phyloP scores from a whole-genome alignment of 2,329 filamentous ascomycete species.

The Helotiales sp. region DNA sequence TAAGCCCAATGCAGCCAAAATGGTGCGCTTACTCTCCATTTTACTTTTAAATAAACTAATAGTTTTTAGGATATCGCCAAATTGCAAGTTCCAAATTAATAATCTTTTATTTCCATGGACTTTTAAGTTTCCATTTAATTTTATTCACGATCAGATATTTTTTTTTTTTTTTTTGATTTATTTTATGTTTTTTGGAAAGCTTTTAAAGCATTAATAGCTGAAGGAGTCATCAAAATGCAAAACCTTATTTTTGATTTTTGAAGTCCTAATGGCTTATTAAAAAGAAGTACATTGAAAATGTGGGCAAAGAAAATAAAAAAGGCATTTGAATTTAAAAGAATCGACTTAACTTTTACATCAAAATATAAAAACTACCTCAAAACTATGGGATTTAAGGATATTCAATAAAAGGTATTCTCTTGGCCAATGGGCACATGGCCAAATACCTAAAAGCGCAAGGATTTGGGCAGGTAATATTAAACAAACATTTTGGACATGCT shows the following conservation, averaged over 20 bases:
- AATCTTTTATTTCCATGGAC: conserved; percentile 3
- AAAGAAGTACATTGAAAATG: neutral
- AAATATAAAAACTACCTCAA: neutral
- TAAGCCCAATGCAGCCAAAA: neutral
- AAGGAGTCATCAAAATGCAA: conserved; percentile 4
- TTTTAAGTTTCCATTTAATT: conserved; percentile 2
- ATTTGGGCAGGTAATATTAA: neutral
- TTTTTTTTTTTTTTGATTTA: neutral
- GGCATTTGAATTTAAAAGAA: neutral
- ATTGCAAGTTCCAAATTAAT: neutral
- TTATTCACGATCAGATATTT: conserved; percentile 5
- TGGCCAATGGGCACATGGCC: too few relatives aligned
- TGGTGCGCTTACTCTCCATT: neutral
- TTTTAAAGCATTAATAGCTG: neutral
- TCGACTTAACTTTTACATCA: conserved; percentile 1
- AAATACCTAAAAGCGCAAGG: neutral
- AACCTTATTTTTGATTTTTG: neutral
- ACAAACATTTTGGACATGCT: neutral
- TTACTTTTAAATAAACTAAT: neutral
- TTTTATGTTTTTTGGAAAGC: neutral
- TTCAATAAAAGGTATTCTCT: neutral
- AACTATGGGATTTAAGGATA: neutral
- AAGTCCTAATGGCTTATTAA: neutral
- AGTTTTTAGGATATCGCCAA: neutral
- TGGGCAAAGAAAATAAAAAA: neutral